Evolutionary conservation across 345 rosid genomes (phyloP).

Genomic region (Aquilaria sinensis): DNA sequence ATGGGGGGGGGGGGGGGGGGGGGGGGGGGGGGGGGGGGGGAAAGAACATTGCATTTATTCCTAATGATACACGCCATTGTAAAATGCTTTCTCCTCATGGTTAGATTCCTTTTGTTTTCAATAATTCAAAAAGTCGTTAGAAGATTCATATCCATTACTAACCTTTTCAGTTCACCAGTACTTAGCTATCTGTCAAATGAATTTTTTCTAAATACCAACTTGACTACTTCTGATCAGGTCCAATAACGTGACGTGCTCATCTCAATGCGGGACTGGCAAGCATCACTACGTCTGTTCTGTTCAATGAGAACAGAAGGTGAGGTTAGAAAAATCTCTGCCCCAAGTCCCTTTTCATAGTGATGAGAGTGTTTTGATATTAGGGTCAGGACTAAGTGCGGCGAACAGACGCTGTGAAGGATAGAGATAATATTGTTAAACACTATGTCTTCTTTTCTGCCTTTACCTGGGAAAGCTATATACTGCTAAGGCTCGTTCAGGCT

Average conservation of each 20-base stretch:
- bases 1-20: not conserved
- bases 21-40: not conserved
- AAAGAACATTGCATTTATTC: slow-evolving; percentile 39
- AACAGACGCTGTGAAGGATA: slow-evolving; percentile 34
- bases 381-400: slow-evolving; percentile 46
- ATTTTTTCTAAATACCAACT: slow-evolving; percentile 13
- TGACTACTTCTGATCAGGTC: slow-evolving; percentile 7
- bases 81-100: slow-evolving; percentile 38
- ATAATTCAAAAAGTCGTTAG: slow-evolving; percentile 56
- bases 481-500: too few species aligned
- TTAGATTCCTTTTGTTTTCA: slow-evolving; percentile 40
- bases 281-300: not conserved
- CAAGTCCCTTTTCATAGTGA: not conserved
- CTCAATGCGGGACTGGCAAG: slow-evolving; percentile 1
- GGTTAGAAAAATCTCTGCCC: not conserved
- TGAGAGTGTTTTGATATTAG: slow-evolving; percentile 25
- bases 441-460: too few species aligned
- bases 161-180: slow-evolving; percentile 7
- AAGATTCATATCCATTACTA: slow-evolving; percentile 44
- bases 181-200: slow-evolving; percentile 17
- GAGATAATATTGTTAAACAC: too few species aligned
- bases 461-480: too few species aligned
- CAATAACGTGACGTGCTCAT: slow-evolving; percentile 6
- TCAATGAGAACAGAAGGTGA: slow-evolving; percentile 3
- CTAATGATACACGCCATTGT: slow-evolving; percentile 39